Conservation (phyloP, 2,329 filamentous ascomycete genomes). For the Myriosclerotinia curreyana region DNA sequence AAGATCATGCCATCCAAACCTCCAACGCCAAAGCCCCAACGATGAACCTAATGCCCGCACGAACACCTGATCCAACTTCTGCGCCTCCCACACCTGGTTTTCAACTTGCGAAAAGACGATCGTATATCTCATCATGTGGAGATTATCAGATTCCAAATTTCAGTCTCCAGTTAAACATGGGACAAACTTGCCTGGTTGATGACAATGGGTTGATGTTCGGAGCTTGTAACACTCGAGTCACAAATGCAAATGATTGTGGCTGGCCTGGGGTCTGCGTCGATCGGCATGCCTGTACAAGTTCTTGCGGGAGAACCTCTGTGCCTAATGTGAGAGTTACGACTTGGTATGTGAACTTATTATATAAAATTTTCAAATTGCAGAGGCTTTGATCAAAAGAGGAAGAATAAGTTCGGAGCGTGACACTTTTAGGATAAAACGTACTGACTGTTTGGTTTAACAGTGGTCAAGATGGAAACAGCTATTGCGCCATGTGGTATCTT, state of each 20-base stretch:
- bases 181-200: constrained; percentile 2
- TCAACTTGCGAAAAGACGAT: background rate
- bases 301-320: constrained; percentile 16
- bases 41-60: too few relatives aligned
- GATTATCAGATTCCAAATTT: constrained; percentile 3
- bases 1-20: background rate
- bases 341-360: constrained; percentile 12
- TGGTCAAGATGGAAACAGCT: background rate
- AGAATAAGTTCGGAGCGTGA: background rate
- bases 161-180: background rate
- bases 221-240: background rate
- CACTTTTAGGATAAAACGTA: background rate
- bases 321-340: background rate
- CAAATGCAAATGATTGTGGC: background rate
- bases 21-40: background rate
- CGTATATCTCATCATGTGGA: background rate
- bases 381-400: background rate
- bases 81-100: background rate
- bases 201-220: constrained; percentile 15
- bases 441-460: background rate
- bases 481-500: constrained; percentile 15
- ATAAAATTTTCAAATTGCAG: background rate
- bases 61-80: background rate
- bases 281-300: background rate
- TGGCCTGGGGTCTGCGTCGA: constrained; percentile 14